Evolutionary conservation across 441 rosid genomes (phyloP), one percentile per base, ranked within the genome.

Genomic region (Erodium texanum): DNA sequence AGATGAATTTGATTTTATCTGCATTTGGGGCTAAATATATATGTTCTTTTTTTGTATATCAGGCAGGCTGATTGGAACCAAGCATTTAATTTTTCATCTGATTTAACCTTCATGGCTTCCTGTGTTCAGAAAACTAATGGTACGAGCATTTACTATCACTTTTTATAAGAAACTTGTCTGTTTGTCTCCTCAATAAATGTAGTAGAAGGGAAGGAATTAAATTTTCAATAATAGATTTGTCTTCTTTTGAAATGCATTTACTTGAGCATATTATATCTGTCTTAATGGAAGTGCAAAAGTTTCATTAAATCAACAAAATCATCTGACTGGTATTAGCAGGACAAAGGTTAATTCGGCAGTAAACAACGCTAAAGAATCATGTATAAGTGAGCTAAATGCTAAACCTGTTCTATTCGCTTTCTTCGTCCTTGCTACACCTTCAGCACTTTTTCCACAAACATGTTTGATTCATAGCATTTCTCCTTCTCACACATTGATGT

Each of bases 61-160:
- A 93, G 99, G 92, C 71, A 83, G 1, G 88, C 82, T 74, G 97
- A 93, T 72, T 93, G 96, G 96, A 80, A 89, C 70, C 81, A 67
- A 76, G 93, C 99, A 63, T 93, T 91, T 77, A 86, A 88, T 70
- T 93, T 80, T 78, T 84, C 96, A 18, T 82, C 92, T 66, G 83
- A 91, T 80, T 75, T 88, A 83, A 83, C 80, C 38, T 93, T 93
- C 86, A 24, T 93, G 76, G 71, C 85, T 68, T 52, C 84, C 67
- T 91, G 99, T 81, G 62, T 86, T 64, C 63, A 58, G 62, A 81
- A 82, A 73, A 82, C 89, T 58, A 7, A n/a, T 74, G 99, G 99
- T 91, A 86, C 43, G 14, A 18, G 45, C 59, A 69, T 54, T 9
- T 61, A 2, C 43, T 64, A 7, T 62, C 50, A 6, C 54, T 7